Percentiles rank a stretch among this genome's conserved stretches.
Conservation (phyloP, 306 rosid species). For the Urtica urens region DNA sequence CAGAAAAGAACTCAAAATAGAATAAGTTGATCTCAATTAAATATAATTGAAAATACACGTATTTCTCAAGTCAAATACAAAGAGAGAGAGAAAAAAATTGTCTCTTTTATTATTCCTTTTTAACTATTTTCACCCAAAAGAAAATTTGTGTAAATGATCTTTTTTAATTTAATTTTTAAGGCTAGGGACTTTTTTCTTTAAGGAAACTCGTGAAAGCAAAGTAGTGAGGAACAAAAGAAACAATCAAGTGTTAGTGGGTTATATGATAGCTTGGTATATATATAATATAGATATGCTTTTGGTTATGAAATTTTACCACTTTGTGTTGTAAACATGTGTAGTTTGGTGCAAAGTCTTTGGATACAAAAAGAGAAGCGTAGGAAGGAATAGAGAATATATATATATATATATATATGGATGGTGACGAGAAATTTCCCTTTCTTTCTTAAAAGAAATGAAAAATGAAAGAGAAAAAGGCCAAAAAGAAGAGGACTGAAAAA, state of each 20-base stretch:
- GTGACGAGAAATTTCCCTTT: constrained; percentile 77
- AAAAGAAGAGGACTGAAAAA: constrained; percentile 26
- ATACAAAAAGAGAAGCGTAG: constrained; percentile 1
- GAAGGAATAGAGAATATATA: too few species aligned
- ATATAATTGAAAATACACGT: too few species aligned
- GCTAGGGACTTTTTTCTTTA: too few species aligned
- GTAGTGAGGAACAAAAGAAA: too few species aligned
- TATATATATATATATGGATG: constrained; percentile 12
- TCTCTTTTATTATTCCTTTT: neutral
- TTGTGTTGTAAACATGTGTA: constrained; percentile 3
- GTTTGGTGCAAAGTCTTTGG: constrained; percentile 7
- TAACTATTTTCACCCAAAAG: neutral
- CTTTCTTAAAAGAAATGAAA: constrained; percentile 40
- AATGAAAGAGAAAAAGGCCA: constrained; percentile 30
- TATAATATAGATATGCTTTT: too few species aligned
- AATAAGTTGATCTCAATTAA: too few species aligned
- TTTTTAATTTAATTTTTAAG: too few species aligned
- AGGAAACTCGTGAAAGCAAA: constrained; percentile 4
- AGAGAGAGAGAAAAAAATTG: too few species aligned
- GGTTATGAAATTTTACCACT: neutral
- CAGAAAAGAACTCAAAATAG: too few species aligned
- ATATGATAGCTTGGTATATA: neutral
- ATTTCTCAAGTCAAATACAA: too few species aligned
- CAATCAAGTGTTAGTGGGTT: neutral
- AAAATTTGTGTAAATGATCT: neutral